Conservation (phyloP, 2,329 filamentous ascomycete genomes). For the Lasiodiplodia citricola region DNA sequence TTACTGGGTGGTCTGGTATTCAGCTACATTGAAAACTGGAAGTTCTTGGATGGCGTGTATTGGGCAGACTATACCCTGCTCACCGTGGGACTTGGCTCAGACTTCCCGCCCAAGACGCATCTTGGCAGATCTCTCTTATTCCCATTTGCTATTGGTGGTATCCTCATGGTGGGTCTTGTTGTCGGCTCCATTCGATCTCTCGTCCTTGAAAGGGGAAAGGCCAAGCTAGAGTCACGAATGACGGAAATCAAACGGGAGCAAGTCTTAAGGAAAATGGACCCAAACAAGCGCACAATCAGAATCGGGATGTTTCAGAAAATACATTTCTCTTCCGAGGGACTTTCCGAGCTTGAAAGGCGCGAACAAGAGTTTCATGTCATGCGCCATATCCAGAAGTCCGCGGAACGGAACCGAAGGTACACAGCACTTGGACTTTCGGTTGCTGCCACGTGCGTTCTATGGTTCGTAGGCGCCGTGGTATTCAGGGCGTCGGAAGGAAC, state of each 20-base stretch:
- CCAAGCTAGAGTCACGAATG: constrained; percentile 57
- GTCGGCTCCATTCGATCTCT: constrained; percentile 59
- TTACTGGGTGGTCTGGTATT: constrained; percentile 55
- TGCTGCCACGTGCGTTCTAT: constrained; percentile 46
- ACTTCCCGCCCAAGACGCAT: constrained; percentile 56
- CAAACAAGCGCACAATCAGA: constrained; percentile 48
- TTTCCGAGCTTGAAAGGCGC: constrained; percentile 48
- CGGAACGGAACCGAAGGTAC: constrained; percentile 45
- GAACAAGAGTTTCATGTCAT: constrained; percentile 56
- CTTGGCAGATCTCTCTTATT: constrained; percentile 58
- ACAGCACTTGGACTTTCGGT: constrained; percentile 48
- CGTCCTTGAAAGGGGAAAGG: constrained; percentile 56
- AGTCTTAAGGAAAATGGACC: constrained; percentile 47
- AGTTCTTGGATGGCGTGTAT: constrained; percentile 60
- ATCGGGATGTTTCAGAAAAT: constrained; percentile 49
- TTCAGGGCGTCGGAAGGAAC: constrained; percentile 55
- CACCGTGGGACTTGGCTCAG: constrained; percentile 60
- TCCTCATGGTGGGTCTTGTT: constrained; percentile 61
- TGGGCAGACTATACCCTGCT: constrained; percentile 63
- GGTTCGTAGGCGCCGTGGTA: constrained; percentile 56
- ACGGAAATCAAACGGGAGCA: constrained; percentile 54
- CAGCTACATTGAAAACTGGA: constrained; percentile 58
- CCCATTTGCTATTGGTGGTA: constrained; percentile 61
- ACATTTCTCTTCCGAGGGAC: constrained; percentile 47
- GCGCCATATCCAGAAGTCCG: constrained; percentile 46